Base-by-base conservation (phyloP, 768 basidiomycete genomes). In the Hericium rajendrae region DNA sequence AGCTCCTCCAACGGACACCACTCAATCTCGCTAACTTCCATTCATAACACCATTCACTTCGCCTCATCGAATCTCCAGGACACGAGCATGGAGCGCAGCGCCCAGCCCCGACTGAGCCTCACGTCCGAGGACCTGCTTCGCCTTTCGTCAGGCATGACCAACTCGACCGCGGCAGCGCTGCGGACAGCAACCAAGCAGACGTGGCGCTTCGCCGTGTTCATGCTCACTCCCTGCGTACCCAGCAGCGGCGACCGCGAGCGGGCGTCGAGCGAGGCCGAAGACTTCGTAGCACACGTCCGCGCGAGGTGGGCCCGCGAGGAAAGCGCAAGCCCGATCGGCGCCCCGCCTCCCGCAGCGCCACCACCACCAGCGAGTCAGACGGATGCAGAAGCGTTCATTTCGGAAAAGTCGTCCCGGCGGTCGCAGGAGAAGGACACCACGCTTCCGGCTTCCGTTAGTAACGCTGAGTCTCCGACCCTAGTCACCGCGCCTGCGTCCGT, bases 341-440 rank as follows among this genome's bases (percentile, higher is more conserved):
- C 51, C 5, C 22, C 22, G 2, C 20, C 39, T 32, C 13, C 40
- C 22, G 32, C 15, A 18, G 49, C 53, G 11, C 38, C 56, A 12
- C 54, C 56, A 32, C 32, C 32, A 32, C 22, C 22, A 22, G 22
- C 22, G 22, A 22, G 22, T 22, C 32, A 8, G 32, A 4, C 32
- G 32, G 32, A 32, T 1, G 4, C 32, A 6, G 6, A 32, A 8
- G 32, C 32, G 8, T 32, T 32, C 32, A 32, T 32, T 32, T 32
- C 32, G 32, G 32, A 32, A 32, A 32, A 6, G 9, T 24, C 53
- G 20, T 53, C 57, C 11, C 55, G 54, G 0, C 53, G 56, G 18
- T 38, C 52, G 0, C 59, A 62, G 26, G 60, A 57, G 22, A 56
- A 59, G 46, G 61, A 60, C 28, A 59, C 53, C 3, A 60, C 61